Conservation (phyloP, 768 basidiomycete genomes). For the Amanita pallidorosea region DNA sequence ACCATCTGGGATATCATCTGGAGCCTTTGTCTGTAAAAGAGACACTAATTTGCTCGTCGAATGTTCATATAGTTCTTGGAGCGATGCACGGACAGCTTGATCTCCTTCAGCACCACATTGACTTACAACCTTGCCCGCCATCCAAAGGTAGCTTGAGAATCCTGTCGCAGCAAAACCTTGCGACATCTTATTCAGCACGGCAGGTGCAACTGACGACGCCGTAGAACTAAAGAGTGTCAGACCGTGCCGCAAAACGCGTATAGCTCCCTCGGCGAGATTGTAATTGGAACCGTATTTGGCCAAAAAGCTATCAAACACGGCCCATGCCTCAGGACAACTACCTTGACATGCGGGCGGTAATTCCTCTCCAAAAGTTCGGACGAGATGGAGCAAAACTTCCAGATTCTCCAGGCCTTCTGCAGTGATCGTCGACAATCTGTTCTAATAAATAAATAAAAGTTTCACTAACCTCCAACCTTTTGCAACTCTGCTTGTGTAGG, state of each 20-base stretch:
- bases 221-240: slow-evolving; percentile 69
- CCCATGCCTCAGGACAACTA: slow-evolving; percentile 75
- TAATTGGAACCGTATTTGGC: slow-evolving; percentile 67
- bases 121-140: slow-evolving; percentile 76
- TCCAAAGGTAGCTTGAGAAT: slow-evolving; percentile 87
- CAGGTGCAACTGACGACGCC: slow-evolving; percentile 55
- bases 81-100: slow-evolving; percentile 39
- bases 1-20: slow-evolving; percentile 85
- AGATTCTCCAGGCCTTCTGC: slow-evolving; percentile 85
- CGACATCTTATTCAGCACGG: slow-evolving; percentile 68
- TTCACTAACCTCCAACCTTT: slow-evolving; percentile 50
- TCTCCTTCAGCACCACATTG: slow-evolving; percentile 65
- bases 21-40: slow-evolving; percentile 55
- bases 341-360: slow-evolving; percentile 72
- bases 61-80: slow-evolving; percentile 61
- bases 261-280: slow-evolving; percentile 72
- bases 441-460: not conserved
- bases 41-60: slow-evolving; percentile 62
- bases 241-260: slow-evolving; percentile 77
- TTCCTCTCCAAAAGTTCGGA: slow-evolving; percentile 74
- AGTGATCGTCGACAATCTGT: slow-evolving; percentile 1
- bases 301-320: slow-evolving; percentile 72
- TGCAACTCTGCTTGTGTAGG: slow-evolving; percentile 65
- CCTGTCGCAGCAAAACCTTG: slow-evolving; percentile 71
- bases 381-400: slow-evolving; percentile 81